Evolutionary conservation across 1,284 basidiomycete genomes (phyloP).

Genomic region (Athelia sp.): DNA sequence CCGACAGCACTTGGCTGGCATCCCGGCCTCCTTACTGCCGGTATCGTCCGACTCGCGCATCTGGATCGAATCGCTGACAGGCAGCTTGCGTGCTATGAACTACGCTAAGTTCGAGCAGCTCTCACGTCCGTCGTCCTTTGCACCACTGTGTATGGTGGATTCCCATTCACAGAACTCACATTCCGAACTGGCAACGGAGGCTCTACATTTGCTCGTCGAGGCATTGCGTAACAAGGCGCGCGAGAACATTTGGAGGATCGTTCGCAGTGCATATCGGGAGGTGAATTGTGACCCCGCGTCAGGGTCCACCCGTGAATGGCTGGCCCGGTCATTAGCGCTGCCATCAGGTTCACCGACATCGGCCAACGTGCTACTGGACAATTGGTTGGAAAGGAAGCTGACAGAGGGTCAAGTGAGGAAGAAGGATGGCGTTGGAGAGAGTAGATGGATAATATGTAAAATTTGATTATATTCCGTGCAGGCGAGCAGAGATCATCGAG

Average conservation of each 20-base stretch:
- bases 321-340: neutral
- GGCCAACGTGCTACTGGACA: neutral
- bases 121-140: neutral
- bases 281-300: neutral
- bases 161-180: neutral
- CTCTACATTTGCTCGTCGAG: neutral
- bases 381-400: neutral
- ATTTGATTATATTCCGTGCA: too few species aligned
- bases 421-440: neutral
- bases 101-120: neutral
- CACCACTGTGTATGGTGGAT: neutral
- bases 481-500: too few species aligned
- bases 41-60: neutral
- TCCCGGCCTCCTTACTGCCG: neutral
- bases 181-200: neutral
- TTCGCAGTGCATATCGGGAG: conserved; percentile 1
- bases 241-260: neutral
- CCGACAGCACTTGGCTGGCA: neutral
- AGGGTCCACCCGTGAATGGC: neutral
- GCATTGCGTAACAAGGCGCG: neutral
- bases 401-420: neutral
- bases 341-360: neutral
- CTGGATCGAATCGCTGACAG: neutral
- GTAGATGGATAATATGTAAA: neutral
- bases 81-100: neutral